Evolutionary conservation across 2,329 filamentous ascomycete species (phyloP), one percentile per base, ranked within the genome.

Genomic region (Chaetomium strumarium): DNA sequence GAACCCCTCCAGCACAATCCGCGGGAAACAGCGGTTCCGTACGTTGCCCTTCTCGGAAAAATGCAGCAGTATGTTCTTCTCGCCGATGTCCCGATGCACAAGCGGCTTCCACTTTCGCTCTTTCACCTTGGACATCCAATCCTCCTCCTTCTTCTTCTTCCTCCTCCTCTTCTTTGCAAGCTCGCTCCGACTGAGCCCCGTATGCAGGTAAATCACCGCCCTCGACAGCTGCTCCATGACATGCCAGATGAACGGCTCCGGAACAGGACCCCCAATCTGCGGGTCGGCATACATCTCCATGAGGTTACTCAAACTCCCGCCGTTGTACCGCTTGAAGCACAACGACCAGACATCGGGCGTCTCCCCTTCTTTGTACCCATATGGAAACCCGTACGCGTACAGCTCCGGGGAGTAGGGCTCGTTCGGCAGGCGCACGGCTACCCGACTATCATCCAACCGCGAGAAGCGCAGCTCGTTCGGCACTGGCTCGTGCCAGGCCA

Each of bases 241-340:
- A 24, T 58, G 52, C 56, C 58, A 60, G 47, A 60, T 47, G 11
- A 60, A 58, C 1, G 49, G 20, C 49, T 58, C 58, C 7, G 52
- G 50, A 2, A 60, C n/a, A n/a, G 8, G 37, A n/a, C 30, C 45
- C 1, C 51, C 47, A 1, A 34, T 41, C 2, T 29, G 24, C 1
- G 17, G 16, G 48, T 53, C 36, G 30, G 33, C 36, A 45, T 51
- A 50, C 37, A 51, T 51, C 12, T 53, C 45, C n/a, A 55, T 30
- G 1, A 58, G 39, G 19, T 52, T 55, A 16, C 16, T 19, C 12
- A 60, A 38, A 8, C 42, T 51, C 12, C 51, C 42, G 16, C 58
- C 56, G 29, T 60, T 58, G 38, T 37, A 45, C 9, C 36, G 34
- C 29, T 49, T 40, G 43, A 51, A 58, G 48, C 57, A 60, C 6